phyloP scores from a whole-genome alignment of 495 filamentous ascomycete genomes.

The Talaromyces adpressus region DNA sequence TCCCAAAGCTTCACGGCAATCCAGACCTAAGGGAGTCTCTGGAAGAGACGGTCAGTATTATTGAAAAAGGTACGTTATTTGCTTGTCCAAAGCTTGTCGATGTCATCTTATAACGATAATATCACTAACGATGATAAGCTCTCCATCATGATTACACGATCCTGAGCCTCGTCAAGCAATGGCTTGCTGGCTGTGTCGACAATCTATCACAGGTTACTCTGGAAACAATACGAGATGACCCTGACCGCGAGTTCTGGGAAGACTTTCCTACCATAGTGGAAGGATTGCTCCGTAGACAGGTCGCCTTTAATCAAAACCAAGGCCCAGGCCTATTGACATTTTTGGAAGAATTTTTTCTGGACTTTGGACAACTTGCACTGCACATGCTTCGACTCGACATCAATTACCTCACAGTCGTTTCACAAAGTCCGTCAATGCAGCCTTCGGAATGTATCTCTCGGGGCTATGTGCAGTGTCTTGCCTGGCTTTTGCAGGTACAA shows the following conservation, averaged over 20 bases:
- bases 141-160: constrained; percentile 19
- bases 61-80: constrained; percentile 37
- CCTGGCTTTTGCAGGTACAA: constrained; percentile 23
- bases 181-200: constrained; percentile 26
- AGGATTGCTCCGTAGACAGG: constrained; percentile 30
- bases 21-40: constrained; percentile 30
- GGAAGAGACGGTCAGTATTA: constrained; percentile 23
- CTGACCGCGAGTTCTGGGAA: constrained; percentile 48
- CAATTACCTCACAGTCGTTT: constrained; percentile 15
- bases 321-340: constrained; percentile 17
- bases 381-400: constrained; percentile 32
- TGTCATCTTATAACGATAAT: neutral
- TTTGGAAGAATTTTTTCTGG: constrained; percentile 30
- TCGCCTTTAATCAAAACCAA: constrained; percentile 22
- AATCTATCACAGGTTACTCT: constrained; percentile 24
- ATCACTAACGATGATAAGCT: constrained; percentile 15
- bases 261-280: constrained; percentile 39
- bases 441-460: constrained; percentile 20
- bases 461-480: constrained; percentile 22
- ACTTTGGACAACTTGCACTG: constrained; percentile 26
- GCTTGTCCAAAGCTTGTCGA: constrained; percentile 9
- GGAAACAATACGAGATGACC: constrained; percentile 25
- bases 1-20: constrained; percentile 25
- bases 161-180: constrained; percentile 24
- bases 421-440: constrained; percentile 20